phyloP scores from a whole-genome alignment of 208 protist genomes.

The Acanthamoeba quina region DNA sequence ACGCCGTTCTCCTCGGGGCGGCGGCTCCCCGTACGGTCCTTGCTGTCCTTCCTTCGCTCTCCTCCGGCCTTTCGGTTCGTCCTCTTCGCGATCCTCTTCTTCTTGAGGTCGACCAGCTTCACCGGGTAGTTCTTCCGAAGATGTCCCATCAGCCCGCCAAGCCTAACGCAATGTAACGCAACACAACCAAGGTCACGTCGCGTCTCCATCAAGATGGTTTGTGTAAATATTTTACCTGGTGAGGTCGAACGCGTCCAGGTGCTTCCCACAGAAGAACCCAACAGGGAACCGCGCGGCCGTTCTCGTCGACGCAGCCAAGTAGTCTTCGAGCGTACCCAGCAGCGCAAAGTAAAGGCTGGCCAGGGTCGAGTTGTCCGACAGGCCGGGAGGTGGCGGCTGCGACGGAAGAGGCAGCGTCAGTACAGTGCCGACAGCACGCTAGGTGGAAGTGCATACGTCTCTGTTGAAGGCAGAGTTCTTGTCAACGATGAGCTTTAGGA shows the following conservation, averaged over 20 bases:
- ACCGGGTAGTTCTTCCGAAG: constrained; percentile 6
- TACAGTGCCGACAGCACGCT: not conserved
- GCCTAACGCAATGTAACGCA: not conserved
- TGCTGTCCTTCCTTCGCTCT: not conserved
- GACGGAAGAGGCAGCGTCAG: not conserved
- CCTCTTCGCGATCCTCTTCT: not conserved
- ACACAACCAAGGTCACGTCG: not conserved
- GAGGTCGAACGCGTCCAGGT: not conserved
- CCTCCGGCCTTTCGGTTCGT: not conserved
- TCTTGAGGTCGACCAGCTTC: not conserved
- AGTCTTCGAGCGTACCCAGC: not conserved
- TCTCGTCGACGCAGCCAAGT: not conserved
- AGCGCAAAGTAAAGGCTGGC: constrained; percentile 2
- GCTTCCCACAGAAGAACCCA: constrained; percentile 1
- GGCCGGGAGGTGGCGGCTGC: not conserved
- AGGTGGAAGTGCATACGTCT: constrained; percentile 1
- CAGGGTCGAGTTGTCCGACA: constrained; percentile 11
- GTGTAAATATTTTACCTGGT: not conserved
- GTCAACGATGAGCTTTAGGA: constrained; percentile 12
- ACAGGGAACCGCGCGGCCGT: constrained; percentile 2
- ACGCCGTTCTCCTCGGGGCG: not conserved
- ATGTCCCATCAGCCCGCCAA: constrained; percentile 26
- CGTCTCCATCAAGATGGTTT: no score
- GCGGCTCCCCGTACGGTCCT: not conserved
- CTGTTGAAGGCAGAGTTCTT: constrained; percentile 28